phyloP scores from a whole-genome alignment of 2,329 filamentous ascomycete species.

The Diaporthe capsici region DNA sequence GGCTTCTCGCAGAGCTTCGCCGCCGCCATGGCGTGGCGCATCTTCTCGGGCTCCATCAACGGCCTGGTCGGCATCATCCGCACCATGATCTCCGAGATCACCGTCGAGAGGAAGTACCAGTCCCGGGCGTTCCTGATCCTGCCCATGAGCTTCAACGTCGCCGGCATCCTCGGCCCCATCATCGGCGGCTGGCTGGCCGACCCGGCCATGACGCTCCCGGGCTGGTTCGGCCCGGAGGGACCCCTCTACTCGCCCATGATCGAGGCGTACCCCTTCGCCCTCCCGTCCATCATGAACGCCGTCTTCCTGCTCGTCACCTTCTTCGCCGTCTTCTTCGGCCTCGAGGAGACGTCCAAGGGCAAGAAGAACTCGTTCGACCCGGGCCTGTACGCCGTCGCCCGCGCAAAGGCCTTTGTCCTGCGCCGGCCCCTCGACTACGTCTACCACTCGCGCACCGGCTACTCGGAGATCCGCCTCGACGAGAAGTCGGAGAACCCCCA shows the following conservation, averaged over 20 bases:
- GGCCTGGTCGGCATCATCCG: constrained; percentile 65
- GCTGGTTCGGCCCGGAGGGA: constrained; percentile 72
- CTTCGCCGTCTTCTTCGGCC: constrained; percentile 70
- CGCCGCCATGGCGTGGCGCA: constrained; percentile 75
- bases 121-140: constrained; percentile 63
- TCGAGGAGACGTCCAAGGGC: constrained; percentile 69
- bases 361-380: constrained; percentile 62
- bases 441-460: constrained; percentile 49
- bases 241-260: constrained; percentile 75
- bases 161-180: constrained; percentile 61
- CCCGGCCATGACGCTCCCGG: constrained; percentile 72
- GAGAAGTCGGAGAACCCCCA: constrained; percentile 38
- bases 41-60: constrained; percentile 71
- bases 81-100: constrained; percentile 65
- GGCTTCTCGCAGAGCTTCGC: constrained; percentile 78
- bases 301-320: constrained; percentile 70
- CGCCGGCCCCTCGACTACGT: constrained; percentile 46
- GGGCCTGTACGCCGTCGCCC: constrained; percentile 55
- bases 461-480: constrained; percentile 47
- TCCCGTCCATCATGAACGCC: constrained; percentile 78
- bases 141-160: constrained; percentile 64
- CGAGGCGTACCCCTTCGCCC: constrained; percentile 74
- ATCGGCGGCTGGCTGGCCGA: constrained; percentile 79
- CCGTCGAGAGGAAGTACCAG: constrained; percentile 62
- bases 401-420: constrained; percentile 48